Percentiles rank a stretch among this genome's conserved stretches.
Evolutionary conservation across 768 basidiomycete genomes (phyloP).

Genomic region (Amanita pallidorosea): DNA sequence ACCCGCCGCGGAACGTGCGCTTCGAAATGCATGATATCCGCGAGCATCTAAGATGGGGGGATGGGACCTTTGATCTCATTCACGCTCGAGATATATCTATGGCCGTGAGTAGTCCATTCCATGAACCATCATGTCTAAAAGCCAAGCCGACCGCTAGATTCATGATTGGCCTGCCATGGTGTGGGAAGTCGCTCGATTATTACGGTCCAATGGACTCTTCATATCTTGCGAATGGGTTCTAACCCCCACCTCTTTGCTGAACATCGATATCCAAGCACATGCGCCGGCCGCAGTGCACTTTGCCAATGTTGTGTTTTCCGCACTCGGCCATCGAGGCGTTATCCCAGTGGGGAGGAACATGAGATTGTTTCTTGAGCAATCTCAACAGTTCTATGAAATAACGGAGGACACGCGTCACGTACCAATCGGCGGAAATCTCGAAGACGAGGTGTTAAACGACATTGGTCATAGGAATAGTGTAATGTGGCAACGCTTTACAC

Average conservation of each 20-base stretch:
- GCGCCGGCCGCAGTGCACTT: constrained; percentile 30
- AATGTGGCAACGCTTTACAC: constrained; percentile 29
- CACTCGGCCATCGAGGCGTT: constrained; percentile 15
- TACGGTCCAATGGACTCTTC: constrained; percentile 65
- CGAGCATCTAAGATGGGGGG: constrained; percentile 35
- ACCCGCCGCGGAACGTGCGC: constrained; percentile 46
- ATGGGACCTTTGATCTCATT: constrained; percentile 52
- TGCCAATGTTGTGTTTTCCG: constrained; percentile 25
- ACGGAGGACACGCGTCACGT: constrained; percentile 23
- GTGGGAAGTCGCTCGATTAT: constrained; percentile 47
- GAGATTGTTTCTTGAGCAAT: constrained; percentile 22
- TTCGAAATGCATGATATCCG: constrained; percentile 64
- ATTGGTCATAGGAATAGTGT: constrained; percentile 34
- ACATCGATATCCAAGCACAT: constrained; percentile 16
- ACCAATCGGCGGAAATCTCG: constrained; percentile 49
- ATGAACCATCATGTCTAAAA: neutral
- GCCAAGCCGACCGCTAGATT: constrained; percentile 28
- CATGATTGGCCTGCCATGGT: constrained; percentile 42
- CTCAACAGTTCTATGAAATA: constrained; percentile 31
- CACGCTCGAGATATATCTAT: constrained; percentile 53
- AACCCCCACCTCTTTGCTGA: constrained; percentile 27
- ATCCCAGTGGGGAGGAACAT: constrained; percentile 12
- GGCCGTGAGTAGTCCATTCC: constrained; percentile 33
- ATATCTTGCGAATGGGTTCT: constrained; percentile 52
- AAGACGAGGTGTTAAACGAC: constrained; percentile 17